Conservation (phyloP, 371 early-diverging fungal species). For the Gilbertella persicaria region DNA sequence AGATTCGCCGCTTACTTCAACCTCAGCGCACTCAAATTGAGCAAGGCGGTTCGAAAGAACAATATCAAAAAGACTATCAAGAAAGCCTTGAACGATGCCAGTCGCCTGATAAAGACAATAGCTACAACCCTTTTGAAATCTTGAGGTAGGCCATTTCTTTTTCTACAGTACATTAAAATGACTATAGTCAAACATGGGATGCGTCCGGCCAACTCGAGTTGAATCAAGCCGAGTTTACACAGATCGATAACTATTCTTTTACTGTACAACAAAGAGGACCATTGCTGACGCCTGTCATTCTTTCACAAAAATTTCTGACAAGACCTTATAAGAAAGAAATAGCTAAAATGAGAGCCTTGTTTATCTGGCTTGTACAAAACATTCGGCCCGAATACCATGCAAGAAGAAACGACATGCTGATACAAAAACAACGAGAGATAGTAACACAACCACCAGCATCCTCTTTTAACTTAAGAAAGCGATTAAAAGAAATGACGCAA, state of each 20-base stretch:
- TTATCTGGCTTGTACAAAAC: conserved; percentile 61
- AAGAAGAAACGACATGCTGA: conserved; percentile 12
- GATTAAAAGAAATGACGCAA: conserved; percentile 16
- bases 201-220: conserved; percentile 5
- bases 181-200: background rate
- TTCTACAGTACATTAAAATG: background rate
- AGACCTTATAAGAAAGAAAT: conserved; percentile 55
- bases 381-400: conserved; percentile 41
- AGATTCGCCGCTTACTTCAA: conserved; percentile 33
- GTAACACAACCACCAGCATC: conserved; percentile 1
- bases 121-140: conserved; percentile 34
- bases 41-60: conserved; percentile 29
- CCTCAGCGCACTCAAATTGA: conserved; percentile 37
- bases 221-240: conserved; percentile 40
- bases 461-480: conserved; percentile 10
- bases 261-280: conserved; percentile 59
- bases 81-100: conserved; percentile 26
- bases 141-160: conserved; percentile 24
- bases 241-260: conserved; percentile 57
- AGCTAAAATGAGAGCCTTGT: conserved; percentile 48
- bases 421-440: conserved; percentile 14
- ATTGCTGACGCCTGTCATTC: conserved; percentile 49
- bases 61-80: conserved; percentile 18
- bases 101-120: conserved; percentile 21
- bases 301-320: conserved; percentile 56